A percentile compares a stretch with the other conserved stretches of the same genome.
Evolutionary conservation across 148 eudicot species (phyloP).

Genomic region (Camellia japonica): DNA sequence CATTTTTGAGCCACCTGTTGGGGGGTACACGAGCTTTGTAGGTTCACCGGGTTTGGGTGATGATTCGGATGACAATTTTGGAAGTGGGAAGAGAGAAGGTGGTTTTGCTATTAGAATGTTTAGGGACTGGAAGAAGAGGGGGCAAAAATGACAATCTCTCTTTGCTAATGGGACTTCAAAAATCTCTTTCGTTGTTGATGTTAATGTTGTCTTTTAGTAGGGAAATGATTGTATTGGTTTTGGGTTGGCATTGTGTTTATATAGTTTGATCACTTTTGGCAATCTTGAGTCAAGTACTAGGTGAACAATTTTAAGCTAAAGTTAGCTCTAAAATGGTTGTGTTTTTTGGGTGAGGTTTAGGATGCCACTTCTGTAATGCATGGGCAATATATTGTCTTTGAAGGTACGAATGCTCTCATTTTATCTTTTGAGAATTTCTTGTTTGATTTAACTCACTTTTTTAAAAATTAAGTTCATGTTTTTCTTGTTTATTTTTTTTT

Average conservation of each 20-base stretch:
- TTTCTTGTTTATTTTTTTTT: too few species aligned
- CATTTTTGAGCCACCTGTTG: slow-evolving; percentile 29
- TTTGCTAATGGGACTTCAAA: too few species aligned
- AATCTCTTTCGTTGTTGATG: too few species aligned
- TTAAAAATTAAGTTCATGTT: too few species aligned
- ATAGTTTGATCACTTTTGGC: too few species aligned
- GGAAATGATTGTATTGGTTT: too few species aligned
- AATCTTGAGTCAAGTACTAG: neutral
- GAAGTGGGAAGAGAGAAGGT: slow-evolving; percentile 44
- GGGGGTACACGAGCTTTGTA: slow-evolving; percentile 34
- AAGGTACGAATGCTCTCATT: neutral
- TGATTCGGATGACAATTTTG: neutral
- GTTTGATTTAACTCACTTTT: too few species aligned
- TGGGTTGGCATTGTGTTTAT: too few species aligned
- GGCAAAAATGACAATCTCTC: slow-evolving; percentile 35
- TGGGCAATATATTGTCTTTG: too few species aligned
- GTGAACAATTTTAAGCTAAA: neutral
- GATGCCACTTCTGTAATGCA: neutral
- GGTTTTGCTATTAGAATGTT: slow-evolving; percentile 61
- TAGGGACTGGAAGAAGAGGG: slow-evolving; percentile 75
- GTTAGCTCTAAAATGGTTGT: neutral
- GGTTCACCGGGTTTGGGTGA: slow-evolving; percentile 7
- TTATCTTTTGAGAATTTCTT: too few species aligned
- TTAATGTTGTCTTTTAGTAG: too few species aligned
- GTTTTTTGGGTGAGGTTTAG: too few species aligned